Percentiles rank a stretch among this genome's conserved stretches.
Conservation (phyloP, 2,329 filamentous ascomycete species). For the Trichoderma semiorbis region DNA sequence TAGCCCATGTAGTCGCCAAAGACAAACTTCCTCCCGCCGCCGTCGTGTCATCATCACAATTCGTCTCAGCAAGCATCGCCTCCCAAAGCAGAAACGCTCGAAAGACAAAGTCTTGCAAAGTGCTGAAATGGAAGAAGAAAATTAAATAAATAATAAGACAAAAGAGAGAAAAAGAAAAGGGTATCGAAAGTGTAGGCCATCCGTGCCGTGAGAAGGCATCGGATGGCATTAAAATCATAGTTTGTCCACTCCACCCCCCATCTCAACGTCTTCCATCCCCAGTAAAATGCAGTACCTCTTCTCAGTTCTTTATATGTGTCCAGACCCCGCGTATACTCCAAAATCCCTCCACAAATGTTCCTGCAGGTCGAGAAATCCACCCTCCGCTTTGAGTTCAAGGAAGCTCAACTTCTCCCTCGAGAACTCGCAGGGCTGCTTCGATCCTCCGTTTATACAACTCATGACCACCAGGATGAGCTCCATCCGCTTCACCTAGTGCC, state of each 20-base stretch:
- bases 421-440: conserved; percentile 67
- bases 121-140: neutral
- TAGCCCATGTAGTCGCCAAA: neutral
- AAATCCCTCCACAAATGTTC: neutral
- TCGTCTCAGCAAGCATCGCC: neutral
- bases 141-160: neutral
- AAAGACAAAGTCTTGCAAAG: neutral
- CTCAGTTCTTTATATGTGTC: neutral
- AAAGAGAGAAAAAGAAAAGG: conserved; percentile 19
- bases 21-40: neutral
- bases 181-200: conserved; percentile 26
- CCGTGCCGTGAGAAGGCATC: neutral
- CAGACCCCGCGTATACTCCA: neutral
- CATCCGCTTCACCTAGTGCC: conserved; percentile 53
- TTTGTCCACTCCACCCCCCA: neutral
- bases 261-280: neutral
- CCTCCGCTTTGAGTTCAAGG: neutral
- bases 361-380: neutral
- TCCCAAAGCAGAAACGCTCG: neutral
- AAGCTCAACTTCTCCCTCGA: conserved; percentile 56
- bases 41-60: neutral
- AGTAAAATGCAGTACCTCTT: neutral
- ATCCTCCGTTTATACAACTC: conserved; percentile 67
- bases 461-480: conserved; percentile 55
- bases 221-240: conserved; percentile 14